Percentiles rank a stretch among this genome's conserved stretches.
Conservation (phyloP, 2,329 filamentous ascomycete species). For the Alternaria gansuensis region DNA sequence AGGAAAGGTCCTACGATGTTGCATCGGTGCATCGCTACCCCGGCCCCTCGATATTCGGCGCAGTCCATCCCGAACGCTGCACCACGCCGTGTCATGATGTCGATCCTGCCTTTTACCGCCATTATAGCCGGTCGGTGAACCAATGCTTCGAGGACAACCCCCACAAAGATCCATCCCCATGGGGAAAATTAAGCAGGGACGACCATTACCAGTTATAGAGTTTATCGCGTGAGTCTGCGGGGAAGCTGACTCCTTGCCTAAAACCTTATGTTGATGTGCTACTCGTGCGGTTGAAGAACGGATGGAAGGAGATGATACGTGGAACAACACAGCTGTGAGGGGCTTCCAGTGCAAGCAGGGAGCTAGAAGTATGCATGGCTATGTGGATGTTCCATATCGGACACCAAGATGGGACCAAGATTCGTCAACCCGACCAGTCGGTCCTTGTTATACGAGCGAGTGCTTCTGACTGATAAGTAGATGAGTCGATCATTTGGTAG, state of each 20-base stretch:
- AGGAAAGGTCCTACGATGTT: slow-evolving; percentile 9
- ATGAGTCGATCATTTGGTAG: background rate
- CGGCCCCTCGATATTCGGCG: slow-evolving; percentile 25
- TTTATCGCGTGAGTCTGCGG: slow-evolving; percentile 12
- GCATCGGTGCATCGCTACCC: slow-evolving; percentile 21
- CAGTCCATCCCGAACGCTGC: slow-evolving; percentile 16
- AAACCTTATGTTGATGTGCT: slow-evolving; percentile 2
- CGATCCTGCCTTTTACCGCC: slow-evolving; percentile 21
- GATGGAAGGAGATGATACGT: slow-evolving; percentile 15
- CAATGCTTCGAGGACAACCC: slow-evolving; percentile 6
- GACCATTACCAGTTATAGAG: background rate
- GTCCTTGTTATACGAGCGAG: slow-evolving; percentile 6
- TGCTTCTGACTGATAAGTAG: slow-evolving; percentile 12
- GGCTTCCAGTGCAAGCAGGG: background rate
- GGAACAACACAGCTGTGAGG: slow-evolving; percentile 6
- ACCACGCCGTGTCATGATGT: slow-evolving; percentile 5
- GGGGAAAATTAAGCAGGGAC: slow-evolving; percentile 12
- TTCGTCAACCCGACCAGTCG: slow-evolving; percentile 9
- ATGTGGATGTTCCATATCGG: background rate
- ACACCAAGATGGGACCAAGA: background rate
- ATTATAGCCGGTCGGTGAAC: slow-evolving; percentile 1
- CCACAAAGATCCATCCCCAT: slow-evolving; percentile 20
- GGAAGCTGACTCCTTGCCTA: slow-evolving; percentile 15
- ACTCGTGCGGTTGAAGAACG: background rate
- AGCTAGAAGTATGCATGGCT: background rate